Percentiles rank a stretch among this genome's conserved stretches.
These are phyloP conservation scores for Trametes cubensis DNA, from an alignment of 768 basidiomycete species.

Conservation along the genomic window DNA sequence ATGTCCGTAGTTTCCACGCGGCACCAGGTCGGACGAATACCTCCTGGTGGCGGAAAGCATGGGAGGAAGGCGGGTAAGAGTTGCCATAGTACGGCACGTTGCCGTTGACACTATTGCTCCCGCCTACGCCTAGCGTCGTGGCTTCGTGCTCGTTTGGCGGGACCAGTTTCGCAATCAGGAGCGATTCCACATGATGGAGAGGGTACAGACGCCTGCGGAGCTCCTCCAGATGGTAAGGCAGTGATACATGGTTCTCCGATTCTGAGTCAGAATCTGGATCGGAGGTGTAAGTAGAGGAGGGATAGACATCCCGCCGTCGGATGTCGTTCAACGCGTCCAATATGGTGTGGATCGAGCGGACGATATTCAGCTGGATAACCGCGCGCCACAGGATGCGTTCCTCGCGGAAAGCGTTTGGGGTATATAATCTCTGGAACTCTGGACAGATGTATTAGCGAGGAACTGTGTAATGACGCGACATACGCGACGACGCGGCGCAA, in stretches of 20 bases:
- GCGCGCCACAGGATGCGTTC: slow-evolving; percentile 83
- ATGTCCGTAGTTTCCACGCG: slow-evolving; percentile 55
- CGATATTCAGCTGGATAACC: slow-evolving; percentile 81
- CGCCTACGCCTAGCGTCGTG: slow-evolving; percentile 29
- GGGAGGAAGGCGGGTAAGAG: background rate
- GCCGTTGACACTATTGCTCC: slow-evolving; percentile 25
- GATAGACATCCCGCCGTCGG: slow-evolving; percentile 36
- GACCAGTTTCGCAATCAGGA: slow-evolving; percentile 70
- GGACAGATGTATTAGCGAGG: slow-evolving; percentile 13
- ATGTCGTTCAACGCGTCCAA: slow-evolving; percentile 54
- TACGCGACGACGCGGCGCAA: background rate
- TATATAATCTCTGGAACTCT: slow-evolving; percentile 81
- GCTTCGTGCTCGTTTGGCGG: slow-evolving; percentile 63
- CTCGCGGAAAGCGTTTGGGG: slow-evolving; percentile 70
- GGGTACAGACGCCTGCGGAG: slow-evolving; percentile 65
- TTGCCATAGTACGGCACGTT: slow-evolving; percentile 11
- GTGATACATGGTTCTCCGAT: slow-evolving; percentile 26
- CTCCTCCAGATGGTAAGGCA: slow-evolving; percentile 53
- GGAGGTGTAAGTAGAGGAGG: slow-evolving; percentile 21
- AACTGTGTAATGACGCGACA: background rate
- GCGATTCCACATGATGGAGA: slow-evolving; percentile 67
- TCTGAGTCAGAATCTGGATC: slow-evolving; percentile 28
- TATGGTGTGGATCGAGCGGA: slow-evolving; percentile 75
- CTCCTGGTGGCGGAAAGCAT: slow-evolving; percentile 34
- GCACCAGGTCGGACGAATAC: slow-evolving; percentile 61